Conservation (phyloP, 495 filamentous ascomycete species). For the Penicillium daleae region DNA sequence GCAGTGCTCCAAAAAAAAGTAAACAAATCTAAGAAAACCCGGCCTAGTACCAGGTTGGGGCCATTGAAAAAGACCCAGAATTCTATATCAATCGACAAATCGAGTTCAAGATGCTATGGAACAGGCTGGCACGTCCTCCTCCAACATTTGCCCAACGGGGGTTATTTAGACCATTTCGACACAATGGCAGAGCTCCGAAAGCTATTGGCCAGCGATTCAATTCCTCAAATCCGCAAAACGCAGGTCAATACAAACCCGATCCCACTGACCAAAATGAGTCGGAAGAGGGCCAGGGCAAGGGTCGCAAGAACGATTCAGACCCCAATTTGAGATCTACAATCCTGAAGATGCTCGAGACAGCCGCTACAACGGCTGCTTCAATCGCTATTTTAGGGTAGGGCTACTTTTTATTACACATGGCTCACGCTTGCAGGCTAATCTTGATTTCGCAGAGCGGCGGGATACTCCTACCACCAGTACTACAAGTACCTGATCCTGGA, state of each 20-base stretch:
- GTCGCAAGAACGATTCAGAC: conserved; percentile 35
- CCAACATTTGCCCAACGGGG: conserved; percentile 27
- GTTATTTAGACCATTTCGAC: conserved; percentile 20
- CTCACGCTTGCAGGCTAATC: conserved; percentile 21
- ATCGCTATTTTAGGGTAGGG: conserved; percentile 76
- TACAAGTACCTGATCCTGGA: conserved; percentile 88
- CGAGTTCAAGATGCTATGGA: conserved; percentile 27
- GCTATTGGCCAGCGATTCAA: conserved; percentile 32
- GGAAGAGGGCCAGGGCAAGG: conserved; percentile 32
- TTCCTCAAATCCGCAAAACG: conserved; percentile 32
- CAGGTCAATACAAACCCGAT: conserved; percentile 33
- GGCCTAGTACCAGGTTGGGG: too few species aligned
- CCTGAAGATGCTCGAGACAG: conserved; percentile 84
- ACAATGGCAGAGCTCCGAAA: conserved; percentile 11
- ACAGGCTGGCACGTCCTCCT: conserved; percentile 28
- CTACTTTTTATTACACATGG: conserved; percentile 11
- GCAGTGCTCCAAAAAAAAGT: not conserved
- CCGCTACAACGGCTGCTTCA: conserved; percentile 84
- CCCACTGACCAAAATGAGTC: conserved; percentile 39
- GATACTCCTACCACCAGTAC: conserved; percentile 80
- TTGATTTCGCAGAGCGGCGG: conserved; percentile 58
- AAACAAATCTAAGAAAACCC: too few species aligned
- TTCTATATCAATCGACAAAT: not conserved
- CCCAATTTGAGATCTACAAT: conserved; percentile 50
- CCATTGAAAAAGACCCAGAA: not conserved